Base-by-base conservation (phyloP, 306 rosid genomes). In the Trichosanthes truncata region DNA sequence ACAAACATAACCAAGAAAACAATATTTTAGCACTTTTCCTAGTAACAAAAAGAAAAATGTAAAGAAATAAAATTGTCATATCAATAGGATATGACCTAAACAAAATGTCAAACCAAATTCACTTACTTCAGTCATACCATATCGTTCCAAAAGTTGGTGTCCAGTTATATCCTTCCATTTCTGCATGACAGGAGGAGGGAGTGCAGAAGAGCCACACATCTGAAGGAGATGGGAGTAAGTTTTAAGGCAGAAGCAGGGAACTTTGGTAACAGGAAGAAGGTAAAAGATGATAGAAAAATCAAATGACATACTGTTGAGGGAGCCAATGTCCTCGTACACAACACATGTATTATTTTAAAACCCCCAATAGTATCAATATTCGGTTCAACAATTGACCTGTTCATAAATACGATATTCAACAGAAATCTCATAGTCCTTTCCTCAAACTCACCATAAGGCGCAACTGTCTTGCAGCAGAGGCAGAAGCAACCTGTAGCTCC, bases 181-280 rank as follows among this genome's bases (percentile, higher is more conserved):
- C 78, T 87, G 89, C 97, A 91, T 90, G 85, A 92, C 87, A 72
- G 98, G 97, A 79, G 85, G 83, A 80, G 97, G 98, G 79, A 95
- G 97, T 18, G 97, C 98, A 57, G 98, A 91, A 82, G 98, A 94
- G 74, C 98, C 98, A 88, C 98, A 89, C 98, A 95, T 95, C 98
- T 95, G 81, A 6, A 26, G 57, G 40, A 56, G 49, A 36, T 38
- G 36, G 10, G 33, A 41, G 51, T 36, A 71, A 41, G 31, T 41
- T 49, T 36, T 23, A 33, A 74, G 74, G 38, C 79, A 80, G 13
- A 77, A 71, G 17, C 18, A 68, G 18, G 49, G 20, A 68, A 40
- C 9, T 68, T 68, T n/a, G 31, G 51, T n/a, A 5, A 9, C 25
- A 10, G 76, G 55, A 9, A 4, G 3, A 33, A 68, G 33, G 33